Conservation (phyloP, 1,284 basidiomycete genomes). For the Lentinula novae-zelandiae region DNA sequence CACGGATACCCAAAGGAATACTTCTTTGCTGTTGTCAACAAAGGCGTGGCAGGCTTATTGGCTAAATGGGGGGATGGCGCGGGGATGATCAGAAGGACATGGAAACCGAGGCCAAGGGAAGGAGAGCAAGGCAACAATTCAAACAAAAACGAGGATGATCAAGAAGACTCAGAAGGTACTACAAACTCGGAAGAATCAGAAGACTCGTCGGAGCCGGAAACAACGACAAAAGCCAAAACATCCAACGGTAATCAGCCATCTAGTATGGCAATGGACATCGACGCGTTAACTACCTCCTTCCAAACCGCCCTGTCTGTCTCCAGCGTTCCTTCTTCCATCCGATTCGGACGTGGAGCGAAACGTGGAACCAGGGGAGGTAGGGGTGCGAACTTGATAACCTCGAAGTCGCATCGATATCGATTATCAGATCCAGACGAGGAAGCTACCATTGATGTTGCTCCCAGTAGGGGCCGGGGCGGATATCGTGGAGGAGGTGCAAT, state of each 20-base stretch:
- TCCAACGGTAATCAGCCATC: not conserved
- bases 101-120: slow-evolving; percentile 38
- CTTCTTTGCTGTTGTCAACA: slow-evolving; percentile 87
- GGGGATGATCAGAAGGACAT: slow-evolving; percentile 66
- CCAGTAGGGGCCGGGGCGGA: not conserved
- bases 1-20: slow-evolving; percentile 85
- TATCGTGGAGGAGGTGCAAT: not conserved
- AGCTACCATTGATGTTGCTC: not conserved
- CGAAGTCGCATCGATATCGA: not conserved
- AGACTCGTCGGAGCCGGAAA: not conserved
- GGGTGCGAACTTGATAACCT: not conserved
- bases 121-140: not conserved
- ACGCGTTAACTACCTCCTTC: not conserved
- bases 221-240: not conserved
- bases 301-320: not conserved
- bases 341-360: slow-evolving; percentile 7
- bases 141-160: not conserved
- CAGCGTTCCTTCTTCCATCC: slow-evolving; percentile 1
- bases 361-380: not conserved
- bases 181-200: not conserved
- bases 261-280: not conserved
- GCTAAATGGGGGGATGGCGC: slow-evolving; percentile 77
- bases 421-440: not conserved
- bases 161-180: not conserved
- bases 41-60: slow-evolving; percentile 75